Base-by-base conservation (phyloP, 352 stramenopile genomes). In the Phytophthora tubulina region DNA sequence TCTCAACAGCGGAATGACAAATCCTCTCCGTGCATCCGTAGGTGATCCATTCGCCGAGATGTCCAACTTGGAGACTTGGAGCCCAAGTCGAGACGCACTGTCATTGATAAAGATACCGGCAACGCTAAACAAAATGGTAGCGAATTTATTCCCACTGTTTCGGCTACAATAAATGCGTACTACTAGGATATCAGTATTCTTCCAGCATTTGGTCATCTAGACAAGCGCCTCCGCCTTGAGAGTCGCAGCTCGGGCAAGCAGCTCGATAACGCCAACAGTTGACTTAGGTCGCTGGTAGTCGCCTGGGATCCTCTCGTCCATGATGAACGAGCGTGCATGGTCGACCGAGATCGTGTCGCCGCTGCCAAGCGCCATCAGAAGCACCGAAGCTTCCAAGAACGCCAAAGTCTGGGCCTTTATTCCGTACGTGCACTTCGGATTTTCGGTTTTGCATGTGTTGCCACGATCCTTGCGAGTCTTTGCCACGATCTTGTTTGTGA, bases 241-340 rank as follows among this genome's bases (percentile, higher is more conserved):
- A 30, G 31, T 63, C 21, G 72, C 72, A 2, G 67, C 72, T 32
- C 67, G 56, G 4, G 62, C 66, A 31, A 69, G 52, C 39, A 75
- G 51, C 9, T 61, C 46, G 6, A 48, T 56, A 27, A 75, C 51
- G 15, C 66, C 46, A 51, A 75, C 67, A 7, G 62, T 70, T 32
- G 35, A 55, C 8, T 65, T 17, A 0, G 66, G 57, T 9, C 54
- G 45, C 6, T 42, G 64, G 56, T 73, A 78, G 35, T 74, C 68
- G 63, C 60, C 60, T 10, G 75, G 75, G 44, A 82, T 65, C 38
- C 75, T 70, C 53, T 82, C 75, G 11, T 78, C 46, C 11, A 82
- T 50, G 31, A 80, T 68, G 51, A 82, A 82, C n/a, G 63, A 73
- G 31, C 42, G 58, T 21, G 63, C 73, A 57, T 78, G 65, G 15